Evolutionary conservation across 371 early-diverging fungal genomes (phyloP).

Genomic region (Mortierella sp.): DNA sequence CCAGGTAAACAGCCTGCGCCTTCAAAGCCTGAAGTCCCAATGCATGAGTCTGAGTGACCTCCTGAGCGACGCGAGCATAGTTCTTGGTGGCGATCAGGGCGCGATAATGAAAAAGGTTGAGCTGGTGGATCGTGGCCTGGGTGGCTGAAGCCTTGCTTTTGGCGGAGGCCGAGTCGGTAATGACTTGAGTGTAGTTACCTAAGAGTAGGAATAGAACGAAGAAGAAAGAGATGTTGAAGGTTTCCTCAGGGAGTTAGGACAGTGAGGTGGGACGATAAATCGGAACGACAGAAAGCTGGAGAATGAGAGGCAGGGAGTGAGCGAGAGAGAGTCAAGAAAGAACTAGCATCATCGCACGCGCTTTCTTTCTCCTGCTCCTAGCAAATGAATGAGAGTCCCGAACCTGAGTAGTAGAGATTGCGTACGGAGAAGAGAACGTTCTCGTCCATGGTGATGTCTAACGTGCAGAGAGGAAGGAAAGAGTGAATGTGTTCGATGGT

Average conservation of each 20-base stretch:
- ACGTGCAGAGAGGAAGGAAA: conserved; percentile 7
- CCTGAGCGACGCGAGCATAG: conserved; percentile 51
- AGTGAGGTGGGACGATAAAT: too few relatives aligned
- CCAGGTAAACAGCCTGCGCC: conserved; percentile 50
- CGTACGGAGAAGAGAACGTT: conserved; percentile 46
- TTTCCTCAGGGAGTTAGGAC: too few relatives aligned
- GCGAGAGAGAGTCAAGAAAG: background rate
- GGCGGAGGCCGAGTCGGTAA: conserved; percentile 33
- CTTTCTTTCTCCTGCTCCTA: too few relatives aligned
- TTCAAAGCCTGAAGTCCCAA: conserved; percentile 50
- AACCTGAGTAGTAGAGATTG: conserved; percentile 55
- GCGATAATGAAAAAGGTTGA: conserved; percentile 45
- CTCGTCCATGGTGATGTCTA: conserved; percentile 38
- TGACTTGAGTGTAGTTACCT: conserved; percentile 51
- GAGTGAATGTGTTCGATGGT: background rate
- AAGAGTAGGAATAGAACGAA: background rate
- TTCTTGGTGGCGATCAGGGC: conserved; percentile 47
- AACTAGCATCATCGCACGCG: background rate
- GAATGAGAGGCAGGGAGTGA: background rate
- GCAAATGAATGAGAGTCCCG: background rate
- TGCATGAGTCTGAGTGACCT: conserved; percentile 35
- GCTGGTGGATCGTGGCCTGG: conserved; percentile 32
- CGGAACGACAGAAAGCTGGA: too few relatives aligned
- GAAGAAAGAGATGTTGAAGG: too few relatives aligned
- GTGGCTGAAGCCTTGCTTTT: conserved; percentile 26